phyloP scores from a whole-genome alignment of 768 basidiomycete genomes.

The Pleurotus pulmonarius region DNA sequence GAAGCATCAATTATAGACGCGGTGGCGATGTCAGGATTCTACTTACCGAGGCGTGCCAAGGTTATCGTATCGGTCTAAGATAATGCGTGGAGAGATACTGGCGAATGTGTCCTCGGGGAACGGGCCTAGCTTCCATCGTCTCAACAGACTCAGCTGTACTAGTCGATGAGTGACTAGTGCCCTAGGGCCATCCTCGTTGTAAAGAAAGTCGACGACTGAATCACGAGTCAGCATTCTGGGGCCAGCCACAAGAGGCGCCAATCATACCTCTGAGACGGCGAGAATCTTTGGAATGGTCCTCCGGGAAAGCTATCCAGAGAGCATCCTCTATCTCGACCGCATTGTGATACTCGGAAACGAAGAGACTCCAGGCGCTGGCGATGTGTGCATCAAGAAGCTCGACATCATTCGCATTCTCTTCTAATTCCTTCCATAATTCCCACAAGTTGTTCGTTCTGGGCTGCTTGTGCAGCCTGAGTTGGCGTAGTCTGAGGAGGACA shows the following conservation, averaged over 20 bases:
- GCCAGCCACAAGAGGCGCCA: no score
- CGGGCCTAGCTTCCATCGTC: constrained; percentile 35
- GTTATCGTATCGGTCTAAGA: constrained; percentile 28
- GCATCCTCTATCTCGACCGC: constrained; percentile 40
- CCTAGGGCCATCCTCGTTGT: constrained; percentile 24
- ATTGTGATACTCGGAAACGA: constrained; percentile 36
- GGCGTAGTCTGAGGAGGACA: constrained; percentile 31
- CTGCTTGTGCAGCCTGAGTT: constrained; percentile 21
- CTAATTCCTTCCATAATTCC: constrained; percentile 3
- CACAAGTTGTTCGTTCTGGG: constrained; percentile 16
- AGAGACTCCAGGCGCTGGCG: constrained; percentile 34
- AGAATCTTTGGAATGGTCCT: constrained; percentile 19
- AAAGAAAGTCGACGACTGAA: constrained; percentile 41
- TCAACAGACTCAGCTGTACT: constrained; percentile 30
- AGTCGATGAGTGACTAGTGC: constrained; percentile 37
- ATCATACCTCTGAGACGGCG: neutral
- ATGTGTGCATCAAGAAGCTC: constrained; percentile 30
- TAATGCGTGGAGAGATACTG: constrained; percentile 7
- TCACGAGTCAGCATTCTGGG: neutral
- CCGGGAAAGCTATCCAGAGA: constrained; percentile 44
- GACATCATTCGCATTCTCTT: constrained; percentile 17
- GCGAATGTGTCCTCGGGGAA: neutral
- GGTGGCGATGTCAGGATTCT: neutral
- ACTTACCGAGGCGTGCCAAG: constrained; percentile 44
- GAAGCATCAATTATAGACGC: neutral